Base-by-base conservation (phyloP, 148 eudicot genomes). In the Silene latifolia region DNA sequence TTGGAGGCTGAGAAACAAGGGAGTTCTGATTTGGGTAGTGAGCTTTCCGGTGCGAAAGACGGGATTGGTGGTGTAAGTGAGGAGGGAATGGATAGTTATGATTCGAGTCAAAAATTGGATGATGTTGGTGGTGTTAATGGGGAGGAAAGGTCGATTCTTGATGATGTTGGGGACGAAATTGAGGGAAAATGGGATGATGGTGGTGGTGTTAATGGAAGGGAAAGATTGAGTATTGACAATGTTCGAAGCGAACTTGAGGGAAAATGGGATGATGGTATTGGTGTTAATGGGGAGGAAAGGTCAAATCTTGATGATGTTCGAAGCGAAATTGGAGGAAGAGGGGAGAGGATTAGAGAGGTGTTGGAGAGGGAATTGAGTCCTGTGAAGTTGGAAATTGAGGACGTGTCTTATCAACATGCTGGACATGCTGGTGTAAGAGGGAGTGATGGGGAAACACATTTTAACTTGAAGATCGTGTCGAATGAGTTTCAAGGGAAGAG, bases 321-420 rank as follows among this genome's bases (percentile, higher is more conserved):
- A 17, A 39, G 53, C 81, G 82, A 58, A 5, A 77, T 80, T 74
- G 97, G 94, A 64, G 82, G 80, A 48, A 87, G 98, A 75, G 95
- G 91, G 19, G 81, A 70, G 81, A 91, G 93, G 39, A 93, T 93
- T 53, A 85, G 77, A 85, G 87, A 87, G 84, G 81, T 19, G 21
- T 71, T 93, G 79, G 88, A 82, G 86, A 82, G 72, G 60, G 98
- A 86, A 78, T 82, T 93, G 62, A 83, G 69, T 51, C 97, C 98
- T 63, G 63, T 82, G 8, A 86, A 83, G 69, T 75, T 93, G 85
- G 79, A 76, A 47, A 76, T 93, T 35, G 93, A 89, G 67, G 95
- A 93, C 79, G 79, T 93, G 63, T 93, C 98, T 17, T 86, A 91
- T 74, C 95, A 93, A 81, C 97, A 93, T 74, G 98, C 97, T 29